A percentile compares a stretch with the other conserved stretches of the same genome.
Conservation (phyloP, 2,329 filamentous ascomycete species). For the Lizonia empirigonia region DNA sequence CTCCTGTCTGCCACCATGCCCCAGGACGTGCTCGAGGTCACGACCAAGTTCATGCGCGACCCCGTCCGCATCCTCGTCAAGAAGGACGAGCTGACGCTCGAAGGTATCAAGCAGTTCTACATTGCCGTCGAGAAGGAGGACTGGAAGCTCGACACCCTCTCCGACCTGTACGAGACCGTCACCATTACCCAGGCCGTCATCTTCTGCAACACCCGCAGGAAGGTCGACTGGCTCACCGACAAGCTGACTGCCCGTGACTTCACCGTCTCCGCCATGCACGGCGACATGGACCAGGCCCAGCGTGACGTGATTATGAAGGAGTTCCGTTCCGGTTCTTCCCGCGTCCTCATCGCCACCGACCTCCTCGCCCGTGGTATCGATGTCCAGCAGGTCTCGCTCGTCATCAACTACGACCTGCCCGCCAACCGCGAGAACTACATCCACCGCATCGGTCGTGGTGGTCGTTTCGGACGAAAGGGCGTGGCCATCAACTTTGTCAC, state of each 20-base stretch:
- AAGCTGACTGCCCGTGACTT: constrained; percentile 99
- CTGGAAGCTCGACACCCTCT: constrained; percentile 99
- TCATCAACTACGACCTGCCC: constrained; percentile 99
- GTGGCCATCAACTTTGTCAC: constrained; percentile 99
- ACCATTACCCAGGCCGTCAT: constrained; percentile 99
- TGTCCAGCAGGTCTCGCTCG: constrained; percentile 98
- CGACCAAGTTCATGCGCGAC: constrained; percentile 99
- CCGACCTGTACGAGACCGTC: constrained; percentile 98
- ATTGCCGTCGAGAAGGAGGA: constrained; percentile 99
- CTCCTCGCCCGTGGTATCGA: constrained; percentile 99
- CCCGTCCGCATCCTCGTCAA: constrained; percentile 99
- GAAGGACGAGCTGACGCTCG: constrained; percentile 98
- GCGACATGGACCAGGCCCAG: constrained; percentile 97
- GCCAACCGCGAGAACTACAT: constrained; percentile 99
- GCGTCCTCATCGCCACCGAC: constrained; percentile 98
- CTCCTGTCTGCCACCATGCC: constrained; percentile 98
- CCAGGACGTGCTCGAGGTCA: constrained; percentile 98
- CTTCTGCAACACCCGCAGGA: constrained; percentile 99
- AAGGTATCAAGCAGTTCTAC: constrained; percentile 99
- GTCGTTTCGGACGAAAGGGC: constrained; percentile 99
- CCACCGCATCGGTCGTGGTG: constrained; percentile 98
- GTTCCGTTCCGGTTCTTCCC: constrained; percentile 97
- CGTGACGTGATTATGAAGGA: constrained; percentile 99
- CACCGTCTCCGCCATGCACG: constrained; percentile 99
- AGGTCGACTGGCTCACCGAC: constrained; percentile 99